Evolutionary conservation across 2,329 filamentous ascomycete genomes (phyloP).

Genomic region (Colletotrichum eremochloae): DNA sequence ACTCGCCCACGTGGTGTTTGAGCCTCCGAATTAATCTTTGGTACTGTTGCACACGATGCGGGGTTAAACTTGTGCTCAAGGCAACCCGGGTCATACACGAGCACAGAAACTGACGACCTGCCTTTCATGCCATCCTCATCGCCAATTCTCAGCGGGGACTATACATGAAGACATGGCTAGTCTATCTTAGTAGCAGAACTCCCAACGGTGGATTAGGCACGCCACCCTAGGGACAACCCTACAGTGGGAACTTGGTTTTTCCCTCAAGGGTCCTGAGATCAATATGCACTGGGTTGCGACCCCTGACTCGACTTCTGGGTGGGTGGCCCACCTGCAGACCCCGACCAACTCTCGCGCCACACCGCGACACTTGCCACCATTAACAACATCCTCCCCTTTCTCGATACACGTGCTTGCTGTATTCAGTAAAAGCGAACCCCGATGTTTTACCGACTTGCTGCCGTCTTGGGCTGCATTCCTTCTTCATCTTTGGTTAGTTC

Average conservation of each 20-base stretch:
- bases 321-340: no score
- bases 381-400: background rate
- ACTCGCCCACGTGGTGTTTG: no score
- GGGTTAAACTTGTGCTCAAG: no score
- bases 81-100: no score
- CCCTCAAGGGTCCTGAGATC: background rate
- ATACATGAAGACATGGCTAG: background rate
- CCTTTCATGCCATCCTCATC: no score
- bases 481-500: no score
- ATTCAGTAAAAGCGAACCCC: background rate
- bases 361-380: background rate
- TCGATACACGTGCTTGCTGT: background rate
- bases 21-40: no score
- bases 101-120: background rate
- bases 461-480: no score
- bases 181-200: background rate
- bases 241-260: background rate
- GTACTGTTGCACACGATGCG: no score
- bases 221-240: background rate
- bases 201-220: background rate
- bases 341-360: background rate
- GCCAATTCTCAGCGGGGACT: no score
- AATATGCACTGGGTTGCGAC: background rate
- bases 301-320: background rate
- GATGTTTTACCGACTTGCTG: background rate